Percentiles rank a stretch among this genome's conserved stretches.
phyloP scores from a whole-genome alignment of 192 early-diverging fungal species.

The Coemansia sp. region DNA sequence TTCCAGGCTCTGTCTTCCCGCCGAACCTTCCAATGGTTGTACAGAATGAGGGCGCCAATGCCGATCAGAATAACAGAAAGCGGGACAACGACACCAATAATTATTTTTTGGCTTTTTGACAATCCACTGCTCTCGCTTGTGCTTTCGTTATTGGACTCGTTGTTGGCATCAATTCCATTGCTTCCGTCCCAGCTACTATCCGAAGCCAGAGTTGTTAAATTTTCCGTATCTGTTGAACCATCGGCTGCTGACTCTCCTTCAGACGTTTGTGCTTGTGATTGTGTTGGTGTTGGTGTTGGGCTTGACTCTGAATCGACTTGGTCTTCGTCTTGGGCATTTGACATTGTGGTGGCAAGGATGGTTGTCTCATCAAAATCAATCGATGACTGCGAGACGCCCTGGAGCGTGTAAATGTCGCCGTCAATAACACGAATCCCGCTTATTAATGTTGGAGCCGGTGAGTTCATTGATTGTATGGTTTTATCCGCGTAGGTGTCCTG shows the following conservation, averaged over 20 bases:
- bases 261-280: no score
- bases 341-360: not conserved
- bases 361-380: not conserved
- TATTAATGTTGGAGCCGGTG: not conserved
- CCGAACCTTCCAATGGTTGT: constrained; percentile 4
- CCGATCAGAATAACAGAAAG: not conserved
- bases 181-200: not conserved
- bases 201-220: not conserved
- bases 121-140: not conserved
- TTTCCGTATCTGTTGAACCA: not conserved
- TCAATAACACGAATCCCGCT: not conserved
- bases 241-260: not conserved
- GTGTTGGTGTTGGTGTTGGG: not conserved
- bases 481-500: not conserved
- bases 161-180: not conserved
- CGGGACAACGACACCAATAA: constrained; percentile 9
- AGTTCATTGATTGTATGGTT: not conserved
- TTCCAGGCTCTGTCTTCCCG: constrained; percentile 9
- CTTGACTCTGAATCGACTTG: not conserved
- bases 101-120: constrained; percentile 3
- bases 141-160: no score
- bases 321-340: not conserved
- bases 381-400: not conserved
- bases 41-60: not conserved
- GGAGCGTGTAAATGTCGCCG: constrained; percentile 2